Conservation (phyloP, 371 early-diverging fungal genomes). For the Polyrhizophydium stewartii region DNA sequence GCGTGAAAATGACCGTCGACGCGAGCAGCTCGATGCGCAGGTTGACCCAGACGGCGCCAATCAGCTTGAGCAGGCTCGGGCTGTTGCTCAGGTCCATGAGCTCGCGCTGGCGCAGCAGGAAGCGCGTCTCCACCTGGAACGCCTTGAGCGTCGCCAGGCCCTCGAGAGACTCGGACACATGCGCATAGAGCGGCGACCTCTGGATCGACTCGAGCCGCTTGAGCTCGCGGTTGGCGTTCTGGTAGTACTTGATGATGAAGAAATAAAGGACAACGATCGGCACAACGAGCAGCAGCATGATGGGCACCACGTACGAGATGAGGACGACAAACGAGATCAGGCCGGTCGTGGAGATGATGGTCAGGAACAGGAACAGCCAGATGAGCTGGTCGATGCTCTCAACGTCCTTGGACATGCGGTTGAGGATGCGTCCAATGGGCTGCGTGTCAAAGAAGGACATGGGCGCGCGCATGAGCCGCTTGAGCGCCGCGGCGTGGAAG, state of each 20-base stretch:
- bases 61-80: slow-evolving; percentile 16
- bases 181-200: slow-evolving; percentile 36
- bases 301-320: not conserved
- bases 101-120: slow-evolving; percentile 10
- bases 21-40: slow-evolving; percentile 23
- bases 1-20: slow-evolving; percentile 6
- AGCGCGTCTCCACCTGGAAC: slow-evolving; percentile 9
- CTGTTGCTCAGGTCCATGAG: slow-evolving; percentile 22
- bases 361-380: not conserved
- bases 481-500: slow-evolving; percentile 16
- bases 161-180: slow-evolving; percentile 37
- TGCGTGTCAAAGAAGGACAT: slow-evolving; percentile 81
- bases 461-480: slow-evolving; percentile 66
- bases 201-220: slow-evolving; percentile 24
- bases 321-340: not conserved
- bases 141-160: slow-evolving; percentile 45
- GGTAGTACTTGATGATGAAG: slow-evolving; percentile 13
- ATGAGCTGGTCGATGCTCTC: not conserved
- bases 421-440: slow-evolving; percentile 75
- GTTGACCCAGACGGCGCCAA: slow-evolving; percentile 24
- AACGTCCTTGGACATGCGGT: not conserved
- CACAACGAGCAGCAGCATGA: not conserved
- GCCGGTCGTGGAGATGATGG: not conserved
- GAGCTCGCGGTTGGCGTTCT: slow-evolving; percentile 36
- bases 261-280: slow-evolving; percentile 13